Conservation (phyloP, 2,329 filamentous ascomycete genomes). For the Didymosphaeria variabile region DNA sequence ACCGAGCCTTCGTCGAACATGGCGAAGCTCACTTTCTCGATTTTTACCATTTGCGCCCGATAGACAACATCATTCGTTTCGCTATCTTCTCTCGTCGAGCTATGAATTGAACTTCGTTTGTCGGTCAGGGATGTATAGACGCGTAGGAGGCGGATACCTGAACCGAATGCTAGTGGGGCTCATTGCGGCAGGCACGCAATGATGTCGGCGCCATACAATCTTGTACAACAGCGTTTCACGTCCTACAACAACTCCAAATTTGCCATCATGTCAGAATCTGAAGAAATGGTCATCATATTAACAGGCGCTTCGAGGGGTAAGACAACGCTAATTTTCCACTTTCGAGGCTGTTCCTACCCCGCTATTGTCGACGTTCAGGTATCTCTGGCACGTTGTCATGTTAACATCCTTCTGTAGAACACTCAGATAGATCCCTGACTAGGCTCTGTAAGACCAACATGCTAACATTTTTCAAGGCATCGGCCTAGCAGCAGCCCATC, state of each 20-base stretch:
- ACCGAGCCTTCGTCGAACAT: no score
- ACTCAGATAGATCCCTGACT: neutral
- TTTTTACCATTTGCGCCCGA: no score
- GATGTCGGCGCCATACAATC: neutral
- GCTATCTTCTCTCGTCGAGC: neutral
- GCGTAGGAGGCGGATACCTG: neutral
- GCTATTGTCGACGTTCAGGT: neutral
- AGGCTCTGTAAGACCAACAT: neutral
- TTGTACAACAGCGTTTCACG: neutral
- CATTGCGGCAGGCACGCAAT: neutral
- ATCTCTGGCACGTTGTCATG: neutral
- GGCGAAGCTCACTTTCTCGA: no score
- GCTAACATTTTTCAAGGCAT: slow-evolving; percentile 58
- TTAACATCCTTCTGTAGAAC: neutral
- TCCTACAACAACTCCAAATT: neutral
- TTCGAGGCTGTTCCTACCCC: neutral
- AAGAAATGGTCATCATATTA: slow-evolving; percentile 59
- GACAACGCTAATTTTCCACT: slow-evolving; percentile 4
- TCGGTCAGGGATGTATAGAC: neutral
- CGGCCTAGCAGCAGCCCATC: slow-evolving; percentile 67
- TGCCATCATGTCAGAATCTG: slow-evolving; percentile 9
- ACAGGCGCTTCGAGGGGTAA: slow-evolving; percentile 71
- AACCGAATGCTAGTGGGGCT: neutral
- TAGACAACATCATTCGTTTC: no score
- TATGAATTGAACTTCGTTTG: neutral